Evolutionary conservation across 2,329 filamentous ascomycete species (phyloP).

Genomic region (Leptographium procerum): DNA sequence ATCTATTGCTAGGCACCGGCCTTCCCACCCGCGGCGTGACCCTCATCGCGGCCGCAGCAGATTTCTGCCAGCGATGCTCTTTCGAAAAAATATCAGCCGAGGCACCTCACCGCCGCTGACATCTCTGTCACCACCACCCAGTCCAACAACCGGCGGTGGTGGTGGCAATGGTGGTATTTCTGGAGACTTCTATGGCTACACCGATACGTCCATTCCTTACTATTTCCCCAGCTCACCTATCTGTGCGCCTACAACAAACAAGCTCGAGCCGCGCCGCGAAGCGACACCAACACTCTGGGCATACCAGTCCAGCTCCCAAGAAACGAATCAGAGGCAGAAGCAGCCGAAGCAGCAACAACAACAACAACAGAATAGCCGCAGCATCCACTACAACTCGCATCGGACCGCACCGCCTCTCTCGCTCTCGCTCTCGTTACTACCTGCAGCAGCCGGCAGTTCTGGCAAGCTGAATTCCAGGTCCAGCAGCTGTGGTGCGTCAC

Average conservation of each 20-base stretch:
- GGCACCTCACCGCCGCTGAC: conserved; percentile 19
- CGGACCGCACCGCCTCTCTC: background rate
- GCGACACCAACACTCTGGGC: background rate
- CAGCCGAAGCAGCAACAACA: background rate
- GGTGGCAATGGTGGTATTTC: background rate
- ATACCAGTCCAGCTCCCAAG: background rate
- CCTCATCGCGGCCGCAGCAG: conserved; percentile 21
- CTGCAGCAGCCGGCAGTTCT: background rate
- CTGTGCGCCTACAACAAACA: conserved; percentile 24
- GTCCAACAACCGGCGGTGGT: conserved; percentile 7
- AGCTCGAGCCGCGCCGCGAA: conserved; percentile 20
- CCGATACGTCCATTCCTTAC: conserved; percentile 2
- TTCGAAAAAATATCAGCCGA: conserved; percentile 10
- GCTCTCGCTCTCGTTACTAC: background rate
- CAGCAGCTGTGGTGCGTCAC: background rate
- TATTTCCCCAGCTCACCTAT: conserved; percentile 27
- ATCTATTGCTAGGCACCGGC: conserved; percentile 8
- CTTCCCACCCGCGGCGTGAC: background rate
- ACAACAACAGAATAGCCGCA: background rate
- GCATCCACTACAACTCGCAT: background rate
- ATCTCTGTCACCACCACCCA: conserved; percentile 18
- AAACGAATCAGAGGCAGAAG: background rate
- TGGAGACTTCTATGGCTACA: background rate
- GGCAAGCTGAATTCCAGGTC: background rate
- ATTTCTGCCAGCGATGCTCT: conserved; percentile 27